Percentiles rank a stretch among this genome's conserved stretches.
phyloP scores from a whole-genome alignment of 2,329 filamentous ascomycete genomes.

The Hypoxylon sp. region DNA sequence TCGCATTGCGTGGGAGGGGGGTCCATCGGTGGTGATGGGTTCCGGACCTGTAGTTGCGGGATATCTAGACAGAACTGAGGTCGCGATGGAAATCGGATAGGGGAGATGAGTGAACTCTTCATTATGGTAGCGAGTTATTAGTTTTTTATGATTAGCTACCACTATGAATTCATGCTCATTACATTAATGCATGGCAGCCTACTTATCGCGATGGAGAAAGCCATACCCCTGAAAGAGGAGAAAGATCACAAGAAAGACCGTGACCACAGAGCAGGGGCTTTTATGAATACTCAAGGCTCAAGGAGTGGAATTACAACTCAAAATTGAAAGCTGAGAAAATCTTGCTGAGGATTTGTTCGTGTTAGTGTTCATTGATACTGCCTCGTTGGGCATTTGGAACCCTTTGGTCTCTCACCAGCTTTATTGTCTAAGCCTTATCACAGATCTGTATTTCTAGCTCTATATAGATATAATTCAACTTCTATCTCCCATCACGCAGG shows the following conservation, averaged over 20 bases:
- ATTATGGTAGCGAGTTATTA: no score
- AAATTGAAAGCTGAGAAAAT: constrained; percentile 5
- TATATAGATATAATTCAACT: background rate
- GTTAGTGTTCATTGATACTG: background rate
- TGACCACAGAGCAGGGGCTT: background rate
- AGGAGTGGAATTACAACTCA: background rate
- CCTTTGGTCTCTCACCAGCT: background rate
- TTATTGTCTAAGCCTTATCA: constrained; percentile 5
- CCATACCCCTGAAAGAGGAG: background rate
- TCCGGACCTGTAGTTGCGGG: no score
- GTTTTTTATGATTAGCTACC: no score
- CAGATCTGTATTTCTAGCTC: background rate
- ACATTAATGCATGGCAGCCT: background rate
- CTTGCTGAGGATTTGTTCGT: background rate
- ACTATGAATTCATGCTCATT: no score
- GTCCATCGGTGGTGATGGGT: background rate
- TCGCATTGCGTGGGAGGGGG: background rate
- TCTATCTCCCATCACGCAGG: background rate
- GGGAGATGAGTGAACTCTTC: no score
- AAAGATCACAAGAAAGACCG: background rate
- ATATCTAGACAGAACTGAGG: background rate
- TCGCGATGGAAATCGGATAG: background rate
- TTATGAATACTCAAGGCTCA: background rate
- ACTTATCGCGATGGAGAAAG: background rate
- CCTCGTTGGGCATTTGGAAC: constrained; percentile 1